phyloP scores from a whole-genome alignment of 2,329 filamentous ascomycete species.

The Dothistroma pini region DNA sequence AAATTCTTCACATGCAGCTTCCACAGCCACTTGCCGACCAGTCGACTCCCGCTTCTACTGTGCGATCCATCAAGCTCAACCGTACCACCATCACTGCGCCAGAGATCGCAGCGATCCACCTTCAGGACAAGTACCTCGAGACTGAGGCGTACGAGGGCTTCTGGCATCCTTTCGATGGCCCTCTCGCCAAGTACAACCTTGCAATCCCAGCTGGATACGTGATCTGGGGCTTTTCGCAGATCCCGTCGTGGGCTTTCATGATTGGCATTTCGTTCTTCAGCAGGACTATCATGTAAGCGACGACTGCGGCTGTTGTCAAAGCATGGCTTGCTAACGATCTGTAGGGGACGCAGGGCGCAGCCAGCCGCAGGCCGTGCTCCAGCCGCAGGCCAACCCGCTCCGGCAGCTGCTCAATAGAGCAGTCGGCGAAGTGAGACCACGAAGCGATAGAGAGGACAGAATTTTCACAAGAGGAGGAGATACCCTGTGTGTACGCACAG shows the following conservation, averaged over 20 bases:
- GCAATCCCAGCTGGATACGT: constrained; percentile 63
- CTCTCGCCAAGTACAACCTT: constrained; percentile 59
- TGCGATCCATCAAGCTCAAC: constrained; percentile 66
- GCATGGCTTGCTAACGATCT: neutral
- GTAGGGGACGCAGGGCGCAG: constrained; percentile 3
- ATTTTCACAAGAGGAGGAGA: neutral
- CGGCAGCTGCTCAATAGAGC: constrained; percentile 7
- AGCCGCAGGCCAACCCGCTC: constrained; percentile 1
- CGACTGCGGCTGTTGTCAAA: neutral
- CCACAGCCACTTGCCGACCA: constrained; percentile 60
- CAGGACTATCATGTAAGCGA: constrained; percentile 11
- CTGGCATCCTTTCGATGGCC: constrained; percentile 74
- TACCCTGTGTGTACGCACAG: neutral
- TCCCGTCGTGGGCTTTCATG: constrained; percentile 41
- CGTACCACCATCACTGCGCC: constrained; percentile 63
- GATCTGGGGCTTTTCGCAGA: constrained; percentile 58
- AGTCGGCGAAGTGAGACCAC: neutral
- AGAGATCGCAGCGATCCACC: constrained; percentile 59
- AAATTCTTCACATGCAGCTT: constrained; percentile 62
- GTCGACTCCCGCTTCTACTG: constrained; percentile 58
- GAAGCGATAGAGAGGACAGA: neutral
- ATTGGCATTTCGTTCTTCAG: constrained; percentile 12
- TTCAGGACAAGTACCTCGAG: constrained; percentile 56
- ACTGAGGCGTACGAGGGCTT: constrained; percentile 56
- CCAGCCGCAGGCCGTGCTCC: neutral